Conservation (phyloP, 768 basidiomycete species). For the Tricholoma furcatifolium region DNA sequence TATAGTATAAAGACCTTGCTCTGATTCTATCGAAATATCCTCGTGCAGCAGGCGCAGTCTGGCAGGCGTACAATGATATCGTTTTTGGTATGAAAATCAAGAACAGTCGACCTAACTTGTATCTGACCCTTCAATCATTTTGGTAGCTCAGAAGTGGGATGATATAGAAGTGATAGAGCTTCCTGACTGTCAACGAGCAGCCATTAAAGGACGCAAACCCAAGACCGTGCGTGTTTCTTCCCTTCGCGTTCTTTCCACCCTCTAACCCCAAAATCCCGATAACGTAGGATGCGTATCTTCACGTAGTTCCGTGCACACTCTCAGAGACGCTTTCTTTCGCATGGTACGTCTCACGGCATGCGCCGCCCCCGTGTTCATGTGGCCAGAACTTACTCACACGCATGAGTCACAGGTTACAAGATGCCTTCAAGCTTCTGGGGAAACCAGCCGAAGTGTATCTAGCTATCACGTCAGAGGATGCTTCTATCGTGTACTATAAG, state of each 20-base stretch:
- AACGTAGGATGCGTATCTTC: slow-evolving; percentile 39
- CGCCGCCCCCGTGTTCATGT: not conserved
- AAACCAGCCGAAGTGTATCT: slow-evolving; percentile 55
- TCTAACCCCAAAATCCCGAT: not conserved
- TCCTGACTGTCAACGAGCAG: slow-evolving; percentile 48
- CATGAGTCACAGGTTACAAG: slow-evolving; percentile 46
- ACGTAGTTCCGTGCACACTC: slow-evolving; percentile 68
- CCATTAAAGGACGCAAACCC: slow-evolving; percentile 57
- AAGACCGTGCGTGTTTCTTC: slow-evolving; percentile 39
- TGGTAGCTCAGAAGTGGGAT: slow-evolving; percentile 70
- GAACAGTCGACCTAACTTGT: not conserved
- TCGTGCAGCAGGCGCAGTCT: slow-evolving; percentile 53
- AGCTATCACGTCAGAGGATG: slow-evolving; percentile 73
- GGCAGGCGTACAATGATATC: slow-evolving; percentile 78
- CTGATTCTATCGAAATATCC: slow-evolving; percentile 61
- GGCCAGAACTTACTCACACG: not conserved
- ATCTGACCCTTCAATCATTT: not conserved
- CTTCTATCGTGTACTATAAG: slow-evolving; percentile 85
- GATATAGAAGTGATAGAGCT: slow-evolving; percentile 65
- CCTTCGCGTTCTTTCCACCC: slow-evolving; percentile 2
- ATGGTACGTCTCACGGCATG: slow-evolving; percentile 40
- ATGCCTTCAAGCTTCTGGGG: slow-evolving; percentile 52
- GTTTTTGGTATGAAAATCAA: slow-evolving; percentile 43
- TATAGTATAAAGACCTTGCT: slow-evolving; percentile 47
- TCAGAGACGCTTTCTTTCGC: slow-evolving; percentile 63